phyloP scores from a whole-genome alignment of 305 asterid genomes.

The Andrographis paniculata region DNA sequence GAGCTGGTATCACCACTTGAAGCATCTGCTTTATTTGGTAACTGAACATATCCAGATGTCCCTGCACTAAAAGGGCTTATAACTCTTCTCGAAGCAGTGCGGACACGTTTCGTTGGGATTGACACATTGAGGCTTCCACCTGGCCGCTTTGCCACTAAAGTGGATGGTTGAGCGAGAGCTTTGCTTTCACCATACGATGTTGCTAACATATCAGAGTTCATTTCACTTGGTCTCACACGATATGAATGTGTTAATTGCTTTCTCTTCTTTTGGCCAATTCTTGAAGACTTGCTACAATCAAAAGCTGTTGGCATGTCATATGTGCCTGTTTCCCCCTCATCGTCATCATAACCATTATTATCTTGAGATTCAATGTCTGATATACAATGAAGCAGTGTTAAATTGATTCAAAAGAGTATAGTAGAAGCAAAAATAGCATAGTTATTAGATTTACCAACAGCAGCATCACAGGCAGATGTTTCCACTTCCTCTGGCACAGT shows the following conservation, averaged over 20 bases:
- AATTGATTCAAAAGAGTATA: conserved; percentile 18
- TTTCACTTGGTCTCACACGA: conserved; percentile 46
- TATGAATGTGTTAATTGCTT: conserved; percentile 40
- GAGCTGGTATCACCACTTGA: conserved; percentile 94
- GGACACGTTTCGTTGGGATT: conserved; percentile 81
- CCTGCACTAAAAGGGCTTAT: conserved; percentile 55
- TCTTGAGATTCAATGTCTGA: conserved; percentile 56
- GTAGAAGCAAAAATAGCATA: conserved; percentile 20
- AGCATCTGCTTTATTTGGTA: conserved; percentile 64
- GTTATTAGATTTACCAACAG: conserved; percentile 44
- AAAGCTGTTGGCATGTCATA: conserved; percentile 45
- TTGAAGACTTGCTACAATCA: conserved; percentile 41
- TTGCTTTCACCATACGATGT: conserved; percentile 48
- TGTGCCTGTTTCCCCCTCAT: conserved; percentile 67
- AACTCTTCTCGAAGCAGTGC: conserved; percentile 49
- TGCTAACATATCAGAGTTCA: conserved; percentile 40
- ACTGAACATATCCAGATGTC: conserved; percentile 53
- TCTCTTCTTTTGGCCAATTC: conserved; percentile 59
- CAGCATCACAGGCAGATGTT: conserved; percentile 57
- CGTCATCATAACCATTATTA: conserved; percentile 51
- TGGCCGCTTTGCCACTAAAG: conserved; percentile 54
- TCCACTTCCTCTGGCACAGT: conserved; percentile 69
- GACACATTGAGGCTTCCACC: conserved; percentile 66
- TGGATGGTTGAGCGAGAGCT: conserved; percentile 39
- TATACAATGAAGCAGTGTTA: conserved; percentile 21